A percentile compares a stretch with the other conserved stretches of the same genome.
Conservation (phyloP, 2,329 filamentous ascomycete genomes). For the Colletotrichum australisinense region DNA sequence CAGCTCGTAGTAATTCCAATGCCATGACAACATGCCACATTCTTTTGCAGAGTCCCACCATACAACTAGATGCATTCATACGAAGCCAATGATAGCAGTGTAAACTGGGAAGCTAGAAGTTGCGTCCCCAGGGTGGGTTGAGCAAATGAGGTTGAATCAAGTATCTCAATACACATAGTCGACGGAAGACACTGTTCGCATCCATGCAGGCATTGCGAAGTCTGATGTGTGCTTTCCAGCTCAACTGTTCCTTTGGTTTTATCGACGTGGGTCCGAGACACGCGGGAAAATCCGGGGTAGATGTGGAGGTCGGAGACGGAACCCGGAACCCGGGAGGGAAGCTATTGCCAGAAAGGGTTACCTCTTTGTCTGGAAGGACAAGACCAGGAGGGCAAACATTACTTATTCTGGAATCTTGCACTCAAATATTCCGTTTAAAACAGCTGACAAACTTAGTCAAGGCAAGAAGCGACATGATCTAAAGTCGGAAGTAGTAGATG, state of each 20-base stretch:
- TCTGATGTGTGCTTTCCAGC: neutral
- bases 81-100: too few relatives aligned
- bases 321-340: slow-evolving; percentile 8
- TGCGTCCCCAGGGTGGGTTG: too few relatives aligned
- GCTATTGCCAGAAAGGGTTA: neutral
- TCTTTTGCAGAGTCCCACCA: too few relatives aligned
- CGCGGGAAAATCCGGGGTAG: neutral
- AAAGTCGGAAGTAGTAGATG: neutral
- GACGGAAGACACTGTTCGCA: too few relatives aligned
- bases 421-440: neutral
- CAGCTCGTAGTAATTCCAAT: too few relatives aligned
- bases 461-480: neutral
- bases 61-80: too few relatives aligned
- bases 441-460: neutral
- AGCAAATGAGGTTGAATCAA: too few relatives aligned
- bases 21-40: too few relatives aligned
- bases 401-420: neutral
- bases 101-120: too few relatives aligned
- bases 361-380: neutral
- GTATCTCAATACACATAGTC: too few relatives aligned
- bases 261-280: neutral
- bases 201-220: neutral
- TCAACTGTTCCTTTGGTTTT: neutral
- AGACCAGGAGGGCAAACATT: neutral
- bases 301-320: slow-evolving; percentile 11